Percentiles rank a stretch among this genome's conserved stretches.
phyloP scores from a whole-genome alignment of 2,329 filamentous ascomycete genomes.

The Hypoxylon sp. region DNA sequence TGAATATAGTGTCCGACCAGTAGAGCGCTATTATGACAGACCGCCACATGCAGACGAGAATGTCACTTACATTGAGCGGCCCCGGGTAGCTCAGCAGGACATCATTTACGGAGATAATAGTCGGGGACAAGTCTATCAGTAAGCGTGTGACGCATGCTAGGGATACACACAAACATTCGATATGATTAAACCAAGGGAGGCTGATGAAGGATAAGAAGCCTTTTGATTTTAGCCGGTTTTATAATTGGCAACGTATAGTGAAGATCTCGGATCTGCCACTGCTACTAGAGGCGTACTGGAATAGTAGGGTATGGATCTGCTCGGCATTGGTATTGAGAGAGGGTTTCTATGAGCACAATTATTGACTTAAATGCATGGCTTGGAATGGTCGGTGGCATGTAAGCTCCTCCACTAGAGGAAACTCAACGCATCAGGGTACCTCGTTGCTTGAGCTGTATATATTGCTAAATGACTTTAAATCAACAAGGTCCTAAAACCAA shows the following conservation, averaged over 20 bases:
- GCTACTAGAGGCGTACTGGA: slow-evolving; percentile 9
- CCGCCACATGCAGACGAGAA: slow-evolving; percentile 57
- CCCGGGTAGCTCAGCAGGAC: slow-evolving; percentile 60
- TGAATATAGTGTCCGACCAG: slow-evolving; percentile 61
- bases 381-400: slow-evolving; percentile 32
- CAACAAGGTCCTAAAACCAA: slow-evolving; percentile 9
- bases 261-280: slow-evolving; percentile 15
- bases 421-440: slow-evolving; percentile 20
- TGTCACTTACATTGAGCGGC: slow-evolving; percentile 62
- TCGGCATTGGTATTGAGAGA: slow-evolving; percentile 21
- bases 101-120: slow-evolving; percentile 63
- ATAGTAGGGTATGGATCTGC: slow-evolving; percentile 14
- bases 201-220: not conserved
- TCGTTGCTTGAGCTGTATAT: slow-evolving; percentile 29
- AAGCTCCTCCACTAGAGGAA: slow-evolving; percentile 11
- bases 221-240: slow-evolving; percentile 8
- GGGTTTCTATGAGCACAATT: slow-evolving; percentile 16
- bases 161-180: not conserved
- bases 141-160: slow-evolving; percentile 20
- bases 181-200: slow-evolving; percentile 2
- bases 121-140: slow-evolving; percentile 53
- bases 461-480: slow-evolving; percentile 15
- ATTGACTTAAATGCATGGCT: slow-evolving; percentile 19
- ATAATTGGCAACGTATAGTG: not conserved
- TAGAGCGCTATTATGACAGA: slow-evolving; percentile 63